Base-by-base conservation (phyloP, 331 rosid genomes). In the Acacia concinna region DNA sequence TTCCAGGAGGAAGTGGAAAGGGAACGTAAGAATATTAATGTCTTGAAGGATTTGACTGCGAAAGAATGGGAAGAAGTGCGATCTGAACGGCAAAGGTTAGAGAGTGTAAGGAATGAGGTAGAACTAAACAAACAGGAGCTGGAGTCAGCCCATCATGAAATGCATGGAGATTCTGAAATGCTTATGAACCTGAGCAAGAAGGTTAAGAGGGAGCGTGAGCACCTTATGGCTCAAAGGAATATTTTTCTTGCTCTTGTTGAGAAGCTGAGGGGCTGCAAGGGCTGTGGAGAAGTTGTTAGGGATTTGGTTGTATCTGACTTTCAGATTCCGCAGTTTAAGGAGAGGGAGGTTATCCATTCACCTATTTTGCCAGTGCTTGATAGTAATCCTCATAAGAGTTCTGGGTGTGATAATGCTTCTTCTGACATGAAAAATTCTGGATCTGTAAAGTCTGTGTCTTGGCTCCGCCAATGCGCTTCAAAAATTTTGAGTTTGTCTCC, bases 151-250 rank as follows among this genome's bases (percentile, higher is more conserved):
- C 96, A 90, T 76, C 88, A 74, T 79, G 99, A 91, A 83, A 86
- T 91, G 85, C 86, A 35, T 70, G 85, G 76, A 75, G 99, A 96
- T 80, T 91, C 94, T 62, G 87, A 89, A 81, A 85, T 86, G 79
- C 98, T 96, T 74, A 86, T 78, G 78, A 81, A 79, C 68, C 92
- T 96, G 52, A 96, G 96, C 85, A 86, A 69, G 84, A 90, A 90
- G 84, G 88, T 96, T 79, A 96, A 89, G 88, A 70, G 78, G 77
- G 98, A 90, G 81, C 91, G 99, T 34, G 91, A 87, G 81, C 62
- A 75, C 73, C 90, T 96, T 81, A 66, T 91, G 63, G 87, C 84
- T 79, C 94, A 96, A 79, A 89, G 96, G 79, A 74, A 69, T 65
- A 70, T 54, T 68, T 90, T 91, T 79, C 89, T 96, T 71, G 82